These are phyloP conservation scores for Phaffomyces opuntiae DNA, from an alignment of 805 yeast genomes.

Conservation along the genomic window DNA sequence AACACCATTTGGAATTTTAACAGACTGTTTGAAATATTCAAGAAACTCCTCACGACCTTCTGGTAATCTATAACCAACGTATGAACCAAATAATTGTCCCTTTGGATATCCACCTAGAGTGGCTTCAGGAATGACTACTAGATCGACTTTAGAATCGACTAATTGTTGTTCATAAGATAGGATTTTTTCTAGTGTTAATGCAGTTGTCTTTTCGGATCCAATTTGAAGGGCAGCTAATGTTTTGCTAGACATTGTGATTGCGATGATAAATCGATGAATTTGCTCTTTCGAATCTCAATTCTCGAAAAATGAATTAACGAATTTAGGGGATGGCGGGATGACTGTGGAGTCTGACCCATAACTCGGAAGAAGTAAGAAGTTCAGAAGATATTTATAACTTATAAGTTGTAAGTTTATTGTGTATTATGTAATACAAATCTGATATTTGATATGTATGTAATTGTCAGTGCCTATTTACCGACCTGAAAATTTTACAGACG, in stretches of 20 bases:
- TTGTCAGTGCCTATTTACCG: too few relatives aligned
- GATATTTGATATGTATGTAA: too few relatives aligned
- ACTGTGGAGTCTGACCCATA: too few relatives aligned
- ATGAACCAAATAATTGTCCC: constrained; percentile 36
- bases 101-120: constrained; percentile 41
- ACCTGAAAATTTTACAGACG: too few relatives aligned
- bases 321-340: too few relatives aligned
- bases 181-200: constrained; percentile 31
- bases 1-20: constrained; percentile 28
- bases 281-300: too few relatives aligned
- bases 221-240: constrained; percentile 38
- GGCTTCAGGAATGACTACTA: constrained; percentile 41
- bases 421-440: too few relatives aligned
- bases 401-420: too few relatives aligned
- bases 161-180: constrained; percentile 32
- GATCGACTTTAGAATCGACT: constrained; percentile 24
- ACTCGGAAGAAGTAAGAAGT: too few relatives aligned
- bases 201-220: constrained; percentile 33
- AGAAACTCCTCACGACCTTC: constrained; percentile 35
- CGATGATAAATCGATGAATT: too few relatives aligned
- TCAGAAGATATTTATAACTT: too few relatives aligned
- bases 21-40: constrained; percentile 28
- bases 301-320: too few relatives aligned
- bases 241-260: constrained; percentile 3
- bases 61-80: constrained; percentile 34